phyloP scores from a whole-genome alignment of 225 moss, liverwort and hornwort genomes.

The Pleurozium schreberi region DNA sequence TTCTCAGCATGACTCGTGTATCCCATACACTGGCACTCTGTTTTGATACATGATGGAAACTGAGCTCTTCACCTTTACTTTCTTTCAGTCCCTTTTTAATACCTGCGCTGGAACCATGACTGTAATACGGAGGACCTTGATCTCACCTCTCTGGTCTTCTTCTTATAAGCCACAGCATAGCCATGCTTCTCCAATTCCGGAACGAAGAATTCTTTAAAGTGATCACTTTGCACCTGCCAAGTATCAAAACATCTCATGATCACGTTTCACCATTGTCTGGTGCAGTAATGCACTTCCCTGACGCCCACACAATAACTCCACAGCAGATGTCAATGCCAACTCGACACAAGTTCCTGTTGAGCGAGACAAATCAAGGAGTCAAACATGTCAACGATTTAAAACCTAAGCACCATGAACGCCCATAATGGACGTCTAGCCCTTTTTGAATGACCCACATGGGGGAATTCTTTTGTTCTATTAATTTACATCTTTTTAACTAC shows the following conservation, averaged over 20 bases:
- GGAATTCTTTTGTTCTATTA: neutral
- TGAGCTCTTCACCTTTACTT: neutral
- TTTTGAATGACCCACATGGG: neutral
- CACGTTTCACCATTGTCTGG: neutral
- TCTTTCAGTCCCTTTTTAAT: neutral
- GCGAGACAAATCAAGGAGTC: neutral
- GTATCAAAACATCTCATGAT: neutral
- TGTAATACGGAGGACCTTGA: neutral
- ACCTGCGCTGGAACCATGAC: neutral
- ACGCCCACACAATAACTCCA: neutral
- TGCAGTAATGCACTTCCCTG: neutral
- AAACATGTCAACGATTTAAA: neutral
- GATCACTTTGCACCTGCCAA: constrained; percentile 75
- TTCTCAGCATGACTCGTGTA: neutral
- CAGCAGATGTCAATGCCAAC: neutral
- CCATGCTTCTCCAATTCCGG: constrained; percentile 88
- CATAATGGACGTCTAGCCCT: neutral
- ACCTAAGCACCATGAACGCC: neutral
- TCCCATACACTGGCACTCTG: neutral
- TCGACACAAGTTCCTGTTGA: neutral
- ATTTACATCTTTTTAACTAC: neutral
- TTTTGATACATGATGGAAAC: neutral
- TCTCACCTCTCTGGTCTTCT: constrained; percentile 70
- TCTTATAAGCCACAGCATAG: constrained; percentile 78
- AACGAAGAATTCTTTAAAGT: constrained; percentile 74